These are phyloP conservation scores for Triglochin maritima DNA, from an alignment of 106 monocot genomes.

Conservation along the genomic window DNA sequence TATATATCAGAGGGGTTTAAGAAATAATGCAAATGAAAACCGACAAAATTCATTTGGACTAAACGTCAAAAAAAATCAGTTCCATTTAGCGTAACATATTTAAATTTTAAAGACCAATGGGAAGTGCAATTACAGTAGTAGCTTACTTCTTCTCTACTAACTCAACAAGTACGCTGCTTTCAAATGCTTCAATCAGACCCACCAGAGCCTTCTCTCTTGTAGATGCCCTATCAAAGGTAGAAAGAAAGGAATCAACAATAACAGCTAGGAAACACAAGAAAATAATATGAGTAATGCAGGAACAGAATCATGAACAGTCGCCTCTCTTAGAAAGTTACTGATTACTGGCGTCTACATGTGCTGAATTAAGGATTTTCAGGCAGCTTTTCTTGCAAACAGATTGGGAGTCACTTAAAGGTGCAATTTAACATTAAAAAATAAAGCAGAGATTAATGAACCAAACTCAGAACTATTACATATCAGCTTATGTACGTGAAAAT, in stretches of 20 bases:
- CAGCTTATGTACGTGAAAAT: neutral
- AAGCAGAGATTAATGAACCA: no score
- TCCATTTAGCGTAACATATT: neutral
- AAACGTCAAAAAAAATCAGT: neutral
- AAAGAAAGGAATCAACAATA: neutral
- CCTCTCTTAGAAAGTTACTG: neutral
- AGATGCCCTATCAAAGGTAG: constrained; percentile 5
- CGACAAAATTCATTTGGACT: no score
- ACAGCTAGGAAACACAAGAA: neutral
- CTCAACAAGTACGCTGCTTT: constrained; percentile 11
- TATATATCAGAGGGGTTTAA: no score
- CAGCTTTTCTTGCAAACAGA: no score
- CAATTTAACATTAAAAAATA: neutral
- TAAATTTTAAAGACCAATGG: neutral
- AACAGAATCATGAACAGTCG: neutral
- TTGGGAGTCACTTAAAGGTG: neutral
- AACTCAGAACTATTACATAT: neutral
- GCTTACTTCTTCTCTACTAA: constrained; percentile 23
- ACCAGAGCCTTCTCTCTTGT: constrained; percentile 21
- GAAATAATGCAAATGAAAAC: no score
- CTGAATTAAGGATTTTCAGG: no score
- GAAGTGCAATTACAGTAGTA: neutral
- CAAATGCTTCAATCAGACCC: constrained; percentile 14
- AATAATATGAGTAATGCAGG: neutral
- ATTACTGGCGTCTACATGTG: no score